Conservation (phyloP, 192 early-diverging fungal genomes). For the Phlyctochytrium planicorne region DNA sequence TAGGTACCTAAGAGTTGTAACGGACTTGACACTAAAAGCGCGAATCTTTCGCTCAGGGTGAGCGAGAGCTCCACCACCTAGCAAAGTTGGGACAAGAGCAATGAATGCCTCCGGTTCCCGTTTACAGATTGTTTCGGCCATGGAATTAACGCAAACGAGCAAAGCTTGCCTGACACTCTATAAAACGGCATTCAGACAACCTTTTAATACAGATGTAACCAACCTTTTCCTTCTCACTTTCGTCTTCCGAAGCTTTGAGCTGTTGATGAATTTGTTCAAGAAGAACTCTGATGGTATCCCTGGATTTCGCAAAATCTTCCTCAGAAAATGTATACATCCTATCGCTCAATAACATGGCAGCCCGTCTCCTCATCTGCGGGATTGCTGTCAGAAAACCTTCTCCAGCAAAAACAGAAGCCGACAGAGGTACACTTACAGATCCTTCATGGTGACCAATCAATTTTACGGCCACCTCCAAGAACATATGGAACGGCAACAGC, state of each 20-base stretch:
- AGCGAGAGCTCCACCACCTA: constrained; percentile 18
- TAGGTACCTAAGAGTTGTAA: constrained; percentile 53
- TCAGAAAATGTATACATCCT: constrained; percentile 57
- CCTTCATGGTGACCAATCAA: constrained; percentile 49
- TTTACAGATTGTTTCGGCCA: constrained; percentile 65
- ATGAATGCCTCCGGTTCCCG: constrained; percentile 63
- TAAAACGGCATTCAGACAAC: no score
- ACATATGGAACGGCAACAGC: constrained; percentile 71
- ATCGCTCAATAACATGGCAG: constrained; percentile 72
- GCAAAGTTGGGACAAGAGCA: constrained; percentile 45
- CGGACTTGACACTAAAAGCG: constrained; percentile 48
- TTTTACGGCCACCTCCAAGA: constrained; percentile 66
- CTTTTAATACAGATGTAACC: no score
- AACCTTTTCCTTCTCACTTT: no score
- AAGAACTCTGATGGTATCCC: no score
- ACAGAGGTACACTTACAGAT: constrained; percentile 25
- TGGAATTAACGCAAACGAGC: constrained; percentile 73
- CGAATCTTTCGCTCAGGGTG: constrained; percentile 28
- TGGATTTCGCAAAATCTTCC: no score
- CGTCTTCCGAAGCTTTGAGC: no score
- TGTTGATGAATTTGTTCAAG: no score
- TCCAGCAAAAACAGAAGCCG: no score
- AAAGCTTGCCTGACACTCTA: constrained; percentile 62
- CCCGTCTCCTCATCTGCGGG: no score
- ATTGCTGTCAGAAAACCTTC: no score